phyloP scores from a whole-genome alignment of 768 basidiomycete genomes.

The Kwoniella sp. region DNA sequence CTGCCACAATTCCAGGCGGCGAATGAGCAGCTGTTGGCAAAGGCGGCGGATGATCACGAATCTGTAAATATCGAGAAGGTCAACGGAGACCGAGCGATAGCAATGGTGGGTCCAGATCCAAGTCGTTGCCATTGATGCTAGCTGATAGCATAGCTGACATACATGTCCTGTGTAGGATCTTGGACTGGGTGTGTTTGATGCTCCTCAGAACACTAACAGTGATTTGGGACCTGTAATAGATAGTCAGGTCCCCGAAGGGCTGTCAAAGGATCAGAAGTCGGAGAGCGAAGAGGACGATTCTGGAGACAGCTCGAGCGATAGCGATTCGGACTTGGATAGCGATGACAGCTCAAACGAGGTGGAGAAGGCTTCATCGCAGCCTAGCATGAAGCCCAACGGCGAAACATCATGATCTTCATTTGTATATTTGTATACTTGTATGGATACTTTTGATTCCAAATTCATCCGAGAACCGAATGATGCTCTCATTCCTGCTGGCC shows the following conservation, averaged over 20 bases:
- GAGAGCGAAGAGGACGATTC: conserved; percentile 5
- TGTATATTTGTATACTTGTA: neutral
- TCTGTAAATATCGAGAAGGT: conserved; percentile 43
- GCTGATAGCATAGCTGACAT: conserved; percentile 2
- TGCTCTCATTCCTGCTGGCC: no score
- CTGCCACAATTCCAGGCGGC: conserved; percentile 36
- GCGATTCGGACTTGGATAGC: neutral
- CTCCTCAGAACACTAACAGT: conserved; percentile 16
- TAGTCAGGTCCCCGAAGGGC: conserved; percentile 4
- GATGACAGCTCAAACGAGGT: conserved; percentile 17
- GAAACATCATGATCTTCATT: neutral
- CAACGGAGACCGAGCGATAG: conserved; percentile 35
- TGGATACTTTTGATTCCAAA: neutral
- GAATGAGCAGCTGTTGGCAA: conserved; percentile 32
- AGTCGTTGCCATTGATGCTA: neutral
- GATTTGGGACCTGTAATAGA: conserved; percentile 36
- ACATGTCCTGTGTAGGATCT: conserved; percentile 29
- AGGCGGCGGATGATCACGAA: conserved; percentile 29
- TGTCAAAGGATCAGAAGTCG: conserved; percentile 9
- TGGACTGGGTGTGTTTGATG: conserved; percentile 45
- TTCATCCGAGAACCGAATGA: neutral
- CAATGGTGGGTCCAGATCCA: conserved; percentile 35
- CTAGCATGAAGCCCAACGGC: neutral
- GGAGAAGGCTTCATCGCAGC: neutral
- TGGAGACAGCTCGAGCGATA: neutral